Conservation (phyloP, 2,329 filamentous ascomycete species). For the Emydomyces testavorans region DNA sequence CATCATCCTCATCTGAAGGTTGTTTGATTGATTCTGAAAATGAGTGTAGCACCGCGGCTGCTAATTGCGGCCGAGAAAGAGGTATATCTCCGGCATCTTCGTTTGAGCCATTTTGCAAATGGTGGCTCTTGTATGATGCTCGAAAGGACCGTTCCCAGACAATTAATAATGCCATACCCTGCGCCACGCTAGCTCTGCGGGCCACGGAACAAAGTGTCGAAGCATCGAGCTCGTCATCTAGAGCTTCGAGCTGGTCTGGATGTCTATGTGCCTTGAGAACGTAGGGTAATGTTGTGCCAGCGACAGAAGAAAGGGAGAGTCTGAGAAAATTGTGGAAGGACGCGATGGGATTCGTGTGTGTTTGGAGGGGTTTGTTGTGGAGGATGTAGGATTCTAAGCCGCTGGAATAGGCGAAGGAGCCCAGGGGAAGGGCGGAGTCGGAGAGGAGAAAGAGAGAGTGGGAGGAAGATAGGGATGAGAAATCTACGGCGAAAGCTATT, state of each 20-base stretch:
- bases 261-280: slow-evolving; percentile 44
- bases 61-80: neutral
- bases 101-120: slow-evolving; percentile 15
- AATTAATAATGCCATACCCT: slow-evolving; percentile 47
- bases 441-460: slow-evolving; percentile 51
- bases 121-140: slow-evolving; percentile 18
- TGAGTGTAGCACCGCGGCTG: slow-evolving; percentile 22
- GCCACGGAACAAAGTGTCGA: slow-evolving; percentile 53
- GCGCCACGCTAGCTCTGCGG: slow-evolving; percentile 48
- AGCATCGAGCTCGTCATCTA: slow-evolving; percentile 55
- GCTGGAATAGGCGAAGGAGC: slow-evolving; percentile 55
- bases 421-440: slow-evolving; percentile 52
- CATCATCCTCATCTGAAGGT: slow-evolving; percentile 22
- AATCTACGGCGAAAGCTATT: neutral
- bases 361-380: slow-evolving; percentile 39
- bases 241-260: slow-evolving; percentile 38
- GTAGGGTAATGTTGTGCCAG: slow-evolving; percentile 50
- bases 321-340: slow-evolving; percentile 47
- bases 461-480: slow-evolving; percentile 20
- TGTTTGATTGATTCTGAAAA: slow-evolving; percentile 33
- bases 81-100: neutral
- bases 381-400: slow-evolving; percentile 54
- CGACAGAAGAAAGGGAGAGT: slow-evolving; percentile 46
- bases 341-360: slow-evolving; percentile 23
- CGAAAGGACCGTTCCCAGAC: slow-evolving; percentile 50